phyloP scores from a whole-genome alignment of 108 stramenopile genomes.

The Skeletonema costatum region DNA sequence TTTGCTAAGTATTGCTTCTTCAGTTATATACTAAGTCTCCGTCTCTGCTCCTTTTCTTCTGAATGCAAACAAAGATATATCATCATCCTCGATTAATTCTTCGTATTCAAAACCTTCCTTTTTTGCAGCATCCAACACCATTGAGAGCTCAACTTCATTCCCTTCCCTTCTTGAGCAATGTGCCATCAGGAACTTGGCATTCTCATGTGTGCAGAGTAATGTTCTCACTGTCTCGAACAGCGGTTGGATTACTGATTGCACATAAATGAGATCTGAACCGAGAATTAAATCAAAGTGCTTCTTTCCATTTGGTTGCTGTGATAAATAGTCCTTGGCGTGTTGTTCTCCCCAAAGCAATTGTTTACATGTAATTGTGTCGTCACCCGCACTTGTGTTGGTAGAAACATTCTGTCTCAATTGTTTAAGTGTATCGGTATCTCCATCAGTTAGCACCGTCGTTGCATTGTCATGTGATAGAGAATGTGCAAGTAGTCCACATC shows the following conservation, averaged over 20 bases:
- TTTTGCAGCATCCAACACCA: constrained; percentile 13
- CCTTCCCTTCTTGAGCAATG: constrained; percentile 29
- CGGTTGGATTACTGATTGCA: constrained; percentile 18
- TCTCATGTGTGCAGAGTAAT: constrained; percentile 3
- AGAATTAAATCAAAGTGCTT: constrained; percentile 33
- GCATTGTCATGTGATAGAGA: constrained; percentile 22
- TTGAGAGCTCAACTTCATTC: constrained; percentile 26
- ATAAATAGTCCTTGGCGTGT: constrained; percentile 17
- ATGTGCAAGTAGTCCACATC: constrained; percentile 58
- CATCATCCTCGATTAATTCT: constrained; percentile 1
- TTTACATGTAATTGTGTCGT: constrained; percentile 13
- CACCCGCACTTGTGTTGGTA: constrained; percentile 12
- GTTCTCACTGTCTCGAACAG: constrained; percentile 20
- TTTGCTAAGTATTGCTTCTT: too few species aligned
- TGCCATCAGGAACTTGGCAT: constrained; percentile 31
- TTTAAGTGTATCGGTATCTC: constrained; percentile 57
- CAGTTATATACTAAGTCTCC: not conserved
- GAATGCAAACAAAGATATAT: constrained; percentile 1
- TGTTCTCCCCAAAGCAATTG: constrained; percentile 52
- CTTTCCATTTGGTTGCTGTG: not conserved
- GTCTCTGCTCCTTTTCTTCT: not conserved
- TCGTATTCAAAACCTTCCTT: constrained; percentile 14
- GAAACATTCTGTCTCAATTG: constrained; percentile 55
- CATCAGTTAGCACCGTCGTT: constrained; percentile 62
- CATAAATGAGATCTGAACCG: constrained; percentile 35